Percentiles rank a stretch among this genome's conserved stretches.
These are phyloP conservation scores for Ophiostoma quercus DNA, from an alignment of 2,329 filamentous ascomycete species.

Conservation along the genomic window DNA sequence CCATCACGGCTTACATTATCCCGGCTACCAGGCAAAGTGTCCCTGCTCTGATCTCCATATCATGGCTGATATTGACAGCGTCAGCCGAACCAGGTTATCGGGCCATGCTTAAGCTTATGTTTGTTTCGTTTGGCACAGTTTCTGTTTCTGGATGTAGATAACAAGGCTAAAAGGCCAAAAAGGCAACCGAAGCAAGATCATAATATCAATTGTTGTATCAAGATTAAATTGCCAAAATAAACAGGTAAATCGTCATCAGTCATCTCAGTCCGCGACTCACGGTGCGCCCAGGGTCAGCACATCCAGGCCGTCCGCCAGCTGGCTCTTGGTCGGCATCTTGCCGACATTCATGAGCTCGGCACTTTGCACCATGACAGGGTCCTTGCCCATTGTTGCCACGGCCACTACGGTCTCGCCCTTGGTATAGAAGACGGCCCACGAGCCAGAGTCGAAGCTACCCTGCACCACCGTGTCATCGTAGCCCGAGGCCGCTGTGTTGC, in stretches of 20 bases:
- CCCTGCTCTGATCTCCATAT: neutral
- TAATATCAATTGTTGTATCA: neutral
- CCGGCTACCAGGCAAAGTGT: no score
- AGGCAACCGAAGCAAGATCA: neutral
- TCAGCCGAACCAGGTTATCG: neutral
- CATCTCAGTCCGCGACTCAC: conserved; percentile 10
- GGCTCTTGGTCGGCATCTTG: conserved; percentile 75
- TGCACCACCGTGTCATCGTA: conserved; percentile 82
- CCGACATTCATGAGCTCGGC: conserved; percentile 78
- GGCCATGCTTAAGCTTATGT: neutral
- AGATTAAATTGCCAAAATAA: neutral
- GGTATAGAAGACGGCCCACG: conserved; percentile 85
- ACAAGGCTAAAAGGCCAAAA: no score
- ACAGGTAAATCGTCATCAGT: neutral
- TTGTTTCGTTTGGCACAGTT: neutral
- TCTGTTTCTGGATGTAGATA: neutral
- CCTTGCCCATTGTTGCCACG: conserved; percentile 83
- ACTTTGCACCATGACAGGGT: conserved; percentile 77
- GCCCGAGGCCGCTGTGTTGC: conserved; percentile 64
- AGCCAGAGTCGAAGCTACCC: conserved; percentile 68
- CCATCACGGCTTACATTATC: no score
- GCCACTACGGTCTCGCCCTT: conserved; percentile 83
- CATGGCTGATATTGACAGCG: neutral
- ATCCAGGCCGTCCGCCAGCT: conserved; percentile 61
- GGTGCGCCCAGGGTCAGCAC: conserved; percentile 42